phyloP scores from a whole-genome alignment of 371 early-diverging fungal genomes.

The Circinella umbellata region DNA sequence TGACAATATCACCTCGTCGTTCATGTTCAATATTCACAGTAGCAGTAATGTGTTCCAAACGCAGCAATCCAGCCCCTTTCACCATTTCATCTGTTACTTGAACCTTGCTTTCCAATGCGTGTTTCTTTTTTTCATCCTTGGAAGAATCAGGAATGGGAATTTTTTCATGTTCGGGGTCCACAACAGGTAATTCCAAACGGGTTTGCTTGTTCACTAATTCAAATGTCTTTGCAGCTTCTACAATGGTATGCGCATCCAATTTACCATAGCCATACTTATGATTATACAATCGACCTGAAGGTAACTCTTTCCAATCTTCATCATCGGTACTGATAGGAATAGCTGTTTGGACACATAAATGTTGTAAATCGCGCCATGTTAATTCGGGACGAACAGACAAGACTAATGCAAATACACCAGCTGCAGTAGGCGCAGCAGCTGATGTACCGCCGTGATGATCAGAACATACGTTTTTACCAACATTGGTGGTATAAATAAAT shows the following conservation, averaged over 20 bases:
- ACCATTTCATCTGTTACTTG: slow-evolving; percentile 52
- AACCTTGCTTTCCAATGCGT: slow-evolving; percentile 39
- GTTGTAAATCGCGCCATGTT: slow-evolving; percentile 92
- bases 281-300: slow-evolving; percentile 73
- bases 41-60: slow-evolving; percentile 88
- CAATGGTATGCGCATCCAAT: slow-evolving; percentile 80
- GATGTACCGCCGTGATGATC: slow-evolving; percentile 93
- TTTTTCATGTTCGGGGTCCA: slow-evolving; percentile 37
- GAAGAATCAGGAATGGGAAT: slow-evolving; percentile 61
- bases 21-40: slow-evolving; percentile 81
- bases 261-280: slow-evolving; percentile 95
- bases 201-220: slow-evolving; percentile 72
- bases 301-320: slow-evolving; percentile 64
- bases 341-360: slow-evolving; percentile 81
- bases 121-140: slow-evolving; percentile 20
- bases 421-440: slow-evolving; percentile 95
- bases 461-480: slow-evolving; percentile 73
- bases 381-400: slow-evolving; percentile 87
- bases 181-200: slow-evolving; percentile 41
- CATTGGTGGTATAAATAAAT: slow-evolving; percentile 87
- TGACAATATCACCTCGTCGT: slow-evolving; percentile 82
- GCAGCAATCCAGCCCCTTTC: slow-evolving; percentile 49
- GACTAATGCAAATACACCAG: slow-evolving; percentile 92
- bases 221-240: slow-evolving; percentile 79
- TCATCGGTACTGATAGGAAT: slow-evolving; percentile 71